Evolutionary conservation across 208 protist genomes (phyloP), one percentile per base, ranked within the genome.

Genomic region (Herpetomonas tarakana): DNA sequence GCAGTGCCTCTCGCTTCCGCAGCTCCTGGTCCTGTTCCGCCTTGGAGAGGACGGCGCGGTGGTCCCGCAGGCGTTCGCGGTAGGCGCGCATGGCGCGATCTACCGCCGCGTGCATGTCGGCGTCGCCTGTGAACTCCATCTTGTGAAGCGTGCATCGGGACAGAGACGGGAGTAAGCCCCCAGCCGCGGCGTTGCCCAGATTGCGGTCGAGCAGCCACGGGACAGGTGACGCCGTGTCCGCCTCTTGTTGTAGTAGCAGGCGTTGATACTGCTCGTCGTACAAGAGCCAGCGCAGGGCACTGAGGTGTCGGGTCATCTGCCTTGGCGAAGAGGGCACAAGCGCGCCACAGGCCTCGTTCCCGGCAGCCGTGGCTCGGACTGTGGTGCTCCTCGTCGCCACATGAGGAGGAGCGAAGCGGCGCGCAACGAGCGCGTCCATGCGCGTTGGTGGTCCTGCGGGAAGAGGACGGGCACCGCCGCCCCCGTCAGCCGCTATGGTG

Each of bases 221-320:
- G 44, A 69, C 52, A 11, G 67, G 78, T 12, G 28, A 69, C 26
- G 52, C 60, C 52, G 72, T 56, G 18, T 67, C 49, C 27, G 75
- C 76, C 22, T 71, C 31, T 27, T 63, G 65, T 18, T 4, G 3
- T 25, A 85, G 52, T 38, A 86, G 19, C 1, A 50, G 62, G 0
- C 82, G 77, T 49, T 83, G 70, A 45, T 83, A 83, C 30, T 74
- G 41, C 51, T 89, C 82, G 3, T 81, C 50, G 53, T 86, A 86
- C n/a, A 85, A 19, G 16, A 85, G 63, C 52, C 72, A 83, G 21
- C 65, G 68, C 30, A 73, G 26, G 7, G 25, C 56, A 60, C 12
- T 44, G 38, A 25, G 30, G 19, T 30, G 47, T 52, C 41, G 11
- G 50, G 21, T 21, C 46, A 26, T 14, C 24, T 4, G n/a, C 30